Conservation (phyloP, 768 basidiomycete species). For the Dentipellis fragilis region DNA sequence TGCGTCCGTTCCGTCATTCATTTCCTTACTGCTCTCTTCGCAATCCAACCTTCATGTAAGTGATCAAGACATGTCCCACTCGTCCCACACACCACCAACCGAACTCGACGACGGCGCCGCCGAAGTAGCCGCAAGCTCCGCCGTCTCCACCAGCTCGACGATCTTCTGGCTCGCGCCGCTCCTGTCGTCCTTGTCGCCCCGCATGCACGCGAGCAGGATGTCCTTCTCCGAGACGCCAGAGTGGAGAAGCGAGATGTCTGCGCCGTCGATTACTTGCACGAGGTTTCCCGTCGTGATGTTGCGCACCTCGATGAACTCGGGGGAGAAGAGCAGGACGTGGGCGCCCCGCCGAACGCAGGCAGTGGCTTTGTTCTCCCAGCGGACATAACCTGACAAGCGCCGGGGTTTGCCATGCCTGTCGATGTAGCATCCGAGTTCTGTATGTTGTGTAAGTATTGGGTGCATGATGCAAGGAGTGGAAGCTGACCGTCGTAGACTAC, state of each 20-base stretch:
- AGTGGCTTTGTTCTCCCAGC: constrained; percentile 67
- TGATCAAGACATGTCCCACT: constrained; percentile 11
- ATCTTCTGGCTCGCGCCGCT: constrained; percentile 52
- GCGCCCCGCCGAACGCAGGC: constrained; percentile 52
- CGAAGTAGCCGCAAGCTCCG: constrained; percentile 31
- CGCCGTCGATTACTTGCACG: constrained; percentile 74
- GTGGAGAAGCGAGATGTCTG: constrained; percentile 59
- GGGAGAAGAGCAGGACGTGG: constrained; percentile 64
- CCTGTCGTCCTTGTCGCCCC: constrained; percentile 46
- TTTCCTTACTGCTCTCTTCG: too few species aligned
- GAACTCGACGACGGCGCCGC: constrained; percentile 4
- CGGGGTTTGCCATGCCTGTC: constrained; percentile 57
- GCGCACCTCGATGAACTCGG: constrained; percentile 69
- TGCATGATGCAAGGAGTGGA: not conserved
- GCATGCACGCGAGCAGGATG: constrained; percentile 54
- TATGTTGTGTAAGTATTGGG: not conserved
- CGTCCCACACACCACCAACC: constrained; percentile 10
- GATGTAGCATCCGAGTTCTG: constrained; percentile 72
- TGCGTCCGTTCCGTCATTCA: too few species aligned
- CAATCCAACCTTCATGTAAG: too few species aligned
- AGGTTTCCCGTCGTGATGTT: constrained; percentile 52
- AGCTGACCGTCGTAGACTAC: constrained; percentile 66
- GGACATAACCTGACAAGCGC: constrained; percentile 53
- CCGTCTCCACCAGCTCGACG: constrained; percentile 60
- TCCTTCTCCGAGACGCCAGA: constrained; percentile 32